Base-by-base conservation (phyloP, 1,139 yeast genomes). In the Debaryomyces psychrophilus region DNA sequence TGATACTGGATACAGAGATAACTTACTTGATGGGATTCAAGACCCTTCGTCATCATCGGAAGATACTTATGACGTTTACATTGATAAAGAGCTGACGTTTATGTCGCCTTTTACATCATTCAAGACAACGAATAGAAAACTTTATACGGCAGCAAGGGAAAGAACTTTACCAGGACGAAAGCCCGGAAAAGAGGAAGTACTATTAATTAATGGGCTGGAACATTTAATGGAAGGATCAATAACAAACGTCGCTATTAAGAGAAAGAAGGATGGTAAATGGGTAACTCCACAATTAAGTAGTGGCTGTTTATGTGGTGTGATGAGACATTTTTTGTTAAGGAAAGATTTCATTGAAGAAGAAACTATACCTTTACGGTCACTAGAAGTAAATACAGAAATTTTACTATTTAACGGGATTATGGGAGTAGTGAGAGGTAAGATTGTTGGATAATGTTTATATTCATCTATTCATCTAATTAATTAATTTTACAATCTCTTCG, bases 231-330 rank as follows among this genome's bases (percentile, higher is more conserved):
- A 93, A 64, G 96, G 97, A 0, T 82, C 95, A 2, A 85, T 90
- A 23, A 84, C 95, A 9, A 90, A 87, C 58, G 75, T 92, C 9
- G 97, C 97, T 0, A 65, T 90, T 33, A 69, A 65, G 56, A 64
- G 81, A 37, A 64, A 67, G 41, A 52, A 57, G 1, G 66, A 62
- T 3, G 80, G 76, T 36, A 64, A 64, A 31, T 93, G 96, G 95
- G 68, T 84, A 3, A 93, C 98, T 0, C 99, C 99, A 1, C 71
- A 76, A 23, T 67, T 90, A 35, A 71, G 82, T 2, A 70, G 83
- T 9, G 99, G 98, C 0, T 89, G 97, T 59, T 72, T 92, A 44
- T 86, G 92, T 66, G 98, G 98, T 7, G 93, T 87, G 0, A 81
- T 83, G 58, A 75, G 98, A 54, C 83, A 83, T 50, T 79, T 77